These are phyloP conservation scores for Exophiala spinifera DNA, from an alignment of 2,329 filamentous ascomycete genomes.

Conservation along the genomic window DNA sequence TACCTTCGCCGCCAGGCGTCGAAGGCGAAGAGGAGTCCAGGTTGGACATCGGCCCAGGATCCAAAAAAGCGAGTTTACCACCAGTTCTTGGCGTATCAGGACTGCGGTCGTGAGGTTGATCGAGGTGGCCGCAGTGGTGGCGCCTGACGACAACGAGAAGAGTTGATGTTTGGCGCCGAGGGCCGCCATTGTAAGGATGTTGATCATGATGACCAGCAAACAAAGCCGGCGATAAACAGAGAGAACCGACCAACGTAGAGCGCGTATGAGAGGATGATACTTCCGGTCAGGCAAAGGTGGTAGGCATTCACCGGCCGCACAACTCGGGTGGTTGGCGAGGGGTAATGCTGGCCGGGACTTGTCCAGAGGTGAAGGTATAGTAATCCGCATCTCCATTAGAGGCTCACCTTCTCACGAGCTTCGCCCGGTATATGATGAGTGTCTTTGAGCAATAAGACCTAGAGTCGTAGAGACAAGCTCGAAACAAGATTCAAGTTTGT, in stretches of 20 bases:
- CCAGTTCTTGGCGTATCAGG: conserved; percentile 51
- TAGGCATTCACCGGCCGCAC: neutral
- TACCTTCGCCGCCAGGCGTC: conserved; percentile 48
- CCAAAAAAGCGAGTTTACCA: conserved; percentile 51
- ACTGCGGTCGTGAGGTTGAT: conserved; percentile 49
- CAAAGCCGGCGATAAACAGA: conserved; percentile 45
- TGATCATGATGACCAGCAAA: conserved; percentile 40
- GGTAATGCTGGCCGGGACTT: neutral
- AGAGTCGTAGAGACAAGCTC: neutral
- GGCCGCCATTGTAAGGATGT: conserved; percentile 37
- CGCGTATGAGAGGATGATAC: conserved; percentile 30
- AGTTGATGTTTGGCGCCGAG: conserved; percentile 38
- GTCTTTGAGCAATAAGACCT: neutral
- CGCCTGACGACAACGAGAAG: conserved; percentile 29
- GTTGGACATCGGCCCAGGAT: conserved; percentile 45
- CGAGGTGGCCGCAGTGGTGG: conserved; percentile 42
- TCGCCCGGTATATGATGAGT: too few species aligned
- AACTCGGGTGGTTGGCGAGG: neutral
- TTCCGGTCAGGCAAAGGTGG: conserved; percentile 26
- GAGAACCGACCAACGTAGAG: conserved; percentile 38
- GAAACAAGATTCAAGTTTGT: neutral
- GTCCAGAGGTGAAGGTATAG: neutral
- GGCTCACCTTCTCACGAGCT: too few species aligned
- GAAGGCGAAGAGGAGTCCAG: conserved; percentile 45
- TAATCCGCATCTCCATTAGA: neutral